phyloP scores from a whole-genome alignment of 2,329 filamentous ascomycete species.

The Cladosporium colombiae region DNA sequence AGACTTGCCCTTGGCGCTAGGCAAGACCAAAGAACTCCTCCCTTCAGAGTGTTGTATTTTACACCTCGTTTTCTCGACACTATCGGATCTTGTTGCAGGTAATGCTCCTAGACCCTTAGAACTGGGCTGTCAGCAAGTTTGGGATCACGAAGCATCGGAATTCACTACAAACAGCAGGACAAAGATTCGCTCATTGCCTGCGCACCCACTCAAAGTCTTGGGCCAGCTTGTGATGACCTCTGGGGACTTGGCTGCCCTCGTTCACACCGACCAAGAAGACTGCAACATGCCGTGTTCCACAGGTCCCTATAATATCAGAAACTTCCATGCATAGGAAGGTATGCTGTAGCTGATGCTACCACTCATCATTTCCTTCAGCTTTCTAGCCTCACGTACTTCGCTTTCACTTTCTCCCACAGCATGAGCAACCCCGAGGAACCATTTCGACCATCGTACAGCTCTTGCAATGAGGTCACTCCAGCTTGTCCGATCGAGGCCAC shows the following conservation, averaged over 20 bases:
- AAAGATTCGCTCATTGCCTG: not conserved
- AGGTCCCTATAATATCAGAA: not conserved
- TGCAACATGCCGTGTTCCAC: not conserved
- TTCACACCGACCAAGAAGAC: not conserved
- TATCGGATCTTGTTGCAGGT: not conserved
- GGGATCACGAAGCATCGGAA: not conserved
- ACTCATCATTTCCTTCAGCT: not conserved
- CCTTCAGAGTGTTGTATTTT: not conserved
- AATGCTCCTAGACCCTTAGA: not conserved
- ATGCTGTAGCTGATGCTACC: not conserved
- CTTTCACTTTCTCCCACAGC: no score
- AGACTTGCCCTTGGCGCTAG: not conserved
- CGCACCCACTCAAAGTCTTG: not conserved
- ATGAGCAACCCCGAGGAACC: conserved; percentile 2
- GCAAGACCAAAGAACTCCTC: not conserved
- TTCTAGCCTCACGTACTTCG: not conserved
- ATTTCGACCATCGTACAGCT: conserved; percentile 2
- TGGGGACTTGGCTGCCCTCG: not conserved
- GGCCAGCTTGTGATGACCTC: not conserved
- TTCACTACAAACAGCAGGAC: not conserved
- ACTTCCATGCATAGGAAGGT: not conserved
- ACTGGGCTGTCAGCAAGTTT: not conserved
- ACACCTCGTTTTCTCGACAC: not conserved
- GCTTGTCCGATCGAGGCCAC: conserved; percentile 7
- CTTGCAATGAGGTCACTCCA: conserved; percentile 3